Evolutionary conservation across 1,284 basidiomycete genomes (phyloP), one percentile per base, ranked within the genome.

Genomic region (Tremellales sp.): DNA sequence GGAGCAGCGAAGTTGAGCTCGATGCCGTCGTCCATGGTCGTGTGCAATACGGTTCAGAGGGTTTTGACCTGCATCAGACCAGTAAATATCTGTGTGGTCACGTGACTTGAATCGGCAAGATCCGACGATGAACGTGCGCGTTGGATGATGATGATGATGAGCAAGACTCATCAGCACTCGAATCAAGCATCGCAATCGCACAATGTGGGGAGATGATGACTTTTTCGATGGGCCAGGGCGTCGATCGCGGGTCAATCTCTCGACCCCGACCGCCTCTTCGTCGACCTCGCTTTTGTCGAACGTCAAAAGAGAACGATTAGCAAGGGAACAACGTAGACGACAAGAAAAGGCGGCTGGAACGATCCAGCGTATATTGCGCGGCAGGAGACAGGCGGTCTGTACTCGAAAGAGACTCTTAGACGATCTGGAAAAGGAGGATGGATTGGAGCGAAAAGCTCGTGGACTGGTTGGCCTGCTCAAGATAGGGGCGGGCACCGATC

Each of bases 11-110:
- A 68, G 60, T 75, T 75, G 55, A 76, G 67, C 58, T 73, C 69
- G 37, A 75, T 67, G 36, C 69, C 68, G 61, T 64, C 65, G 60
- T 76, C 73, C 63, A 69, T 69, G n/a, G n/a, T n/a, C n/a, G n/a
- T n/a, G n/a, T n/a, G n/a, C n/a, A n/a, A n/a, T n/a, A n/a, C n/a
- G n/a, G n/a, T n/a, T n/a, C n/a, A n/a, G n/a, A n/a, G n/a, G n/a
- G n/a, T n/a, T n/a, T n/a, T n/a, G n/a, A n/a, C n/a, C n/a, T n/a
- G n/a, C n/a, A n/a, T n/a, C n/a, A n/a, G n/a, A n/a, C n/a, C n/a
- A n/a, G n/a, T n/a, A n/a, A n/a, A n/a, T n/a, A n/a, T n/a, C n/a
- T n/a, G n/a, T n/a, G n/a, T n/a, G n/a, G n/a, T n/a, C n/a, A n/a
- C n/a, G n/a, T n/a, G n/a, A n/a, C n/a, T n/a, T n/a, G n/a, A n/a